A percentile compares a stretch with the other conserved stretches of the same genome.
These are phyloP conservation scores for Lipomyces spencermartinsiae DNA, from an alignment of 805 yeast genomes.

Conservation along the genomic window DNA sequence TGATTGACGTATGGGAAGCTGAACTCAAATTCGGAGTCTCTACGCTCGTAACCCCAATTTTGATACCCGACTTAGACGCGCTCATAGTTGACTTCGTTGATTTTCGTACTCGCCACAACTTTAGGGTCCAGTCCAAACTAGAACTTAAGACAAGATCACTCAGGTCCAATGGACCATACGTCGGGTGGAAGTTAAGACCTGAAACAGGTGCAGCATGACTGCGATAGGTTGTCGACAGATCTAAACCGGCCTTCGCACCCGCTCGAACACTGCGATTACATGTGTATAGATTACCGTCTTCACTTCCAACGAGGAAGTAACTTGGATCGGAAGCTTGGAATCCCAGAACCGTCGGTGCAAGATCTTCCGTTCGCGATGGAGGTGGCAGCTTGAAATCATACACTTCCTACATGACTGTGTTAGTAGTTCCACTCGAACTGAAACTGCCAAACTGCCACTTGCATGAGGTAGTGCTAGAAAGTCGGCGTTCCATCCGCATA, in stretches of 20 bases:
- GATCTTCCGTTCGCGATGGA: constrained; percentile 38
- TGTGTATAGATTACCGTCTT: constrained; percentile 47
- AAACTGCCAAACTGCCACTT: not conserved
- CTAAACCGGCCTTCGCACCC: constrained; percentile 45
- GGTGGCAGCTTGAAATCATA: constrained; percentile 43
- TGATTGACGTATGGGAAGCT: constrained; percentile 6
- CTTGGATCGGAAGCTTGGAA: constrained; percentile 44
- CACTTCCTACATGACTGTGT: constrained; percentile 38
- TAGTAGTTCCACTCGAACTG: not conserved
- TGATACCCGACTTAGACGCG: not conserved
- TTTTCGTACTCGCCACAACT: constrained; percentile 44
- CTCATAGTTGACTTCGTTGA: constrained; percentile 11
- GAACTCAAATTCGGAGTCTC: not conserved
- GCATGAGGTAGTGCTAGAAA: constrained; percentile 47
- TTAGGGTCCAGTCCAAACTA: constrained; percentile 50
- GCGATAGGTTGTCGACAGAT: constrained; percentile 37
- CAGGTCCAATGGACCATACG: constrained; percentile 39
- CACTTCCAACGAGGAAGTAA: constrained; percentile 48
- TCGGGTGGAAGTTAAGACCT: constrained; percentile 42
- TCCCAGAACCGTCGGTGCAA: constrained; percentile 45
- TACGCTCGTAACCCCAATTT: not conserved
- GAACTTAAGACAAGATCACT: constrained; percentile 44
- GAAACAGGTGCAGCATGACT: constrained; percentile 50
- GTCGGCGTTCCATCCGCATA: constrained; percentile 50
- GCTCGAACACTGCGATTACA: constrained; percentile 46